A percentile compares a stretch with the other conserved stretches of the same genome.
Evolutionary conservation across 78 protist genomes (phyloP).

Genomic region (Protostelium mycophagum): DNA sequence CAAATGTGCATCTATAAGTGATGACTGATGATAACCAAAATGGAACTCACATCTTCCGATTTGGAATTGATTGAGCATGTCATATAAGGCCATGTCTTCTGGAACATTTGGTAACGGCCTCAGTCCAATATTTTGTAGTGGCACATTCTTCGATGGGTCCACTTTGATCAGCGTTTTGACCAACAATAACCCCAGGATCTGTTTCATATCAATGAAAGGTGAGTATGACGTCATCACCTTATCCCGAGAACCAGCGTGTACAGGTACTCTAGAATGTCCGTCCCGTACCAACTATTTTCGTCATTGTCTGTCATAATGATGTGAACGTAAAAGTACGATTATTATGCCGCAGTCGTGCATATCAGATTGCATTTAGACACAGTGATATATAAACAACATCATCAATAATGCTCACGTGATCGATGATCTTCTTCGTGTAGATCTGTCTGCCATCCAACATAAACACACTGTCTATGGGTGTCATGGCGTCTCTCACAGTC

Average conservation of each 20-base stretch:
- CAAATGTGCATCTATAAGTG: neutral
- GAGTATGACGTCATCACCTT: neutral
- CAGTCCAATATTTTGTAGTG: neutral
- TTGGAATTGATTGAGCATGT: constrained; percentile 8
- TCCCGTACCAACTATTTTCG: neutral
- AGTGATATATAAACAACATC: too few relatives aligned
- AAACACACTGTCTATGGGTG: constrained; percentile 23
- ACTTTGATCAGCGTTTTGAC: neutral
- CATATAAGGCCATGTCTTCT: neutral
- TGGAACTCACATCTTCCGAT: neutral
- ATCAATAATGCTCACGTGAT: neutral
- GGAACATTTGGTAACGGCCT: neutral
- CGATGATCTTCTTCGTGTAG: neutral
- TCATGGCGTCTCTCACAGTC: constrained; percentile 25
- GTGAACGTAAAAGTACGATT: too few relatives aligned
- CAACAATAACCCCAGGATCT: neutral
- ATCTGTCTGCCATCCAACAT: constrained; percentile 18
- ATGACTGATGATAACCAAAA: neutral
- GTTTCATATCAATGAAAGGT: neutral
- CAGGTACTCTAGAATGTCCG: neutral
- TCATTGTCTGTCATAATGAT: too few relatives aligned
- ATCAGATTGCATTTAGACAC: too few relatives aligned
- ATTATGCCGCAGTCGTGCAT: too few relatives aligned
- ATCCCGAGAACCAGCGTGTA: neutral
- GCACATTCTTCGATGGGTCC: neutral